Evolutionary conservation across 768 basidiomycete species (phyloP).

Genomic region (Termitomyces sp.): DNA sequence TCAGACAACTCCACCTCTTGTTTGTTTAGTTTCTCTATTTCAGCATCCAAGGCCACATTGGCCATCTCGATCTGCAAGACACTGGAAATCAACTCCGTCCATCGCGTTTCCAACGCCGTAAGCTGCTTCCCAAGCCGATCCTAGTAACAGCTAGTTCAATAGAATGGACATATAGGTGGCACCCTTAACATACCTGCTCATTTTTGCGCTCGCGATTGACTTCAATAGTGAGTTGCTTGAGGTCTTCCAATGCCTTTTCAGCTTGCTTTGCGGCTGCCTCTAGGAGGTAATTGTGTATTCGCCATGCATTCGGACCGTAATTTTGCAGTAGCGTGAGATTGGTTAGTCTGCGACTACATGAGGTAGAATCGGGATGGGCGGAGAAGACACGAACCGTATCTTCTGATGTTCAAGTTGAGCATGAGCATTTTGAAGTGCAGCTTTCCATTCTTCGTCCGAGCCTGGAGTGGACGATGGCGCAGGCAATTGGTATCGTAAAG

Average conservation of each 20-base stretch:
- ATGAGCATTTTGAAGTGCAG: conserved; percentile 68
- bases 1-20: conserved; percentile 59
- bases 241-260: conserved; percentile 68
- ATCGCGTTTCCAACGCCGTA: conserved; percentile 75
- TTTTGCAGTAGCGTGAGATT: conserved; percentile 80
- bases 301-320: conserved; percentile 89
- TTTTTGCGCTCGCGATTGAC: conserved; percentile 90
- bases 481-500: conserved; percentile 68
- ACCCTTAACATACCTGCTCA: conserved; percentile 49
- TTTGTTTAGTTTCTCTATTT: conserved; percentile 57
- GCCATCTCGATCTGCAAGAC: conserved; percentile 96
- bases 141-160: conserved; percentile 29
- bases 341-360: conserved; percentile 49
- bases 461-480: conserved; percentile 56
- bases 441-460: conserved; percentile 73
- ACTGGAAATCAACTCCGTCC: conserved; percentile 89
- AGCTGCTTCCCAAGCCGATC: conserved; percentile 76
- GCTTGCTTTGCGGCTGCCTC: conserved; percentile 71
- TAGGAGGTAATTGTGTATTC: conserved; percentile 84
- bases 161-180: not conserved
- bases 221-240: conserved; percentile 75
- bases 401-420: conserved; percentile 84
- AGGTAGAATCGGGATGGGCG: not conserved
- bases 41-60: conserved; percentile 80
- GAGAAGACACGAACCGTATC: conserved; percentile 48